Conservation (phyloP, 2,329 filamentous ascomycete genomes). For the Amauroascus verrucosus region DNA sequence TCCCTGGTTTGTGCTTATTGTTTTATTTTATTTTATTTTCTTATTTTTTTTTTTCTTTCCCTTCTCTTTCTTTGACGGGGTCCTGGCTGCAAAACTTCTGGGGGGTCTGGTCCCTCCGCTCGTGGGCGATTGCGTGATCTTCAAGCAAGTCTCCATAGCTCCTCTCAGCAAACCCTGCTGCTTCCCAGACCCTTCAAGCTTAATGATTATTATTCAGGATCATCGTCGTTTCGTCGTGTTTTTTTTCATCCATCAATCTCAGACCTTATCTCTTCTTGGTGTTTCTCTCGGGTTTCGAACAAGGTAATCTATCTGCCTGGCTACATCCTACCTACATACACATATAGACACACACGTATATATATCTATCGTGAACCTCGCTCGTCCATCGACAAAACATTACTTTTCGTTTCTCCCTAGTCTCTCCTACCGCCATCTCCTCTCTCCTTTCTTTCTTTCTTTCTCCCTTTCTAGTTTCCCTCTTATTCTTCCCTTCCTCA, state of each 20-base stretch:
- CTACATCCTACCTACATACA: no score
- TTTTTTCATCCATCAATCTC: background rate
- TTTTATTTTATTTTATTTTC: no score
- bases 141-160: background rate
- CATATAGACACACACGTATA: background rate
- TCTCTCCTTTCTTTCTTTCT: background rate
- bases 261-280: background rate
- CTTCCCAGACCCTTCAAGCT: background rate
- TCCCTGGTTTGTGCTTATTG: no score
- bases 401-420: background rate
- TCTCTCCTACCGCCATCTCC: background rate
- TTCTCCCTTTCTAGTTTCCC: background rate
- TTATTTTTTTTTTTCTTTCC: no score
- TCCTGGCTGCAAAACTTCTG: background rate
- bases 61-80: background rate
- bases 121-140: constrained; percentile 8
- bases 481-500: background rate
- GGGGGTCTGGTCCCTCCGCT: background rate
- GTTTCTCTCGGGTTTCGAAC: no score
- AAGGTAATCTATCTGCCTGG: no score
- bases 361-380: background rate
- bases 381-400: background rate
- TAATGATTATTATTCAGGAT: constrained; percentile 1
- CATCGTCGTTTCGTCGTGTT: constrained; percentile 3
- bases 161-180: constrained; percentile 1